These are phyloP conservation scores for Moniliophthora roreri DNA, from an alignment of 1,284 basidiomycete species.

Conservation along the genomic window DNA sequence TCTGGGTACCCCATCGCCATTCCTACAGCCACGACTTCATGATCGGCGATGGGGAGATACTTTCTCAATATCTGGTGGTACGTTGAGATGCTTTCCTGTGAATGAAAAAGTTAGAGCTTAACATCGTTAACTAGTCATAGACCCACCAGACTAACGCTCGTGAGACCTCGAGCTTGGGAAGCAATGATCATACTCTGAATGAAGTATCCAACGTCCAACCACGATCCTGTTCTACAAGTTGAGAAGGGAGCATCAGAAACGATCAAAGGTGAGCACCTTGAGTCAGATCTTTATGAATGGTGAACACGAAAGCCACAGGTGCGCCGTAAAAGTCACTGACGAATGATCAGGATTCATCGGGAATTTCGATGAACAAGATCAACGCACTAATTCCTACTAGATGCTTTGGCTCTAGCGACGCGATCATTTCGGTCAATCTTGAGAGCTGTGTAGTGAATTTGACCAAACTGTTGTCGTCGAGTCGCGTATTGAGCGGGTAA, in stretches of 20 bases:
- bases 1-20: slow-evolving; percentile 22
- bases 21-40: slow-evolving; percentile 16
- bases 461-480: slow-evolving; percentile 19
- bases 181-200: slow-evolving; percentile 20
- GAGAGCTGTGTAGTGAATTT: slow-evolving; percentile 14
- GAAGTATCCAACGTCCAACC: slow-evolving; percentile 21
- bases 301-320: slow-evolving; percentile 21
- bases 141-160: slow-evolving; percentile 15
- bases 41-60: slow-evolving; percentile 18
- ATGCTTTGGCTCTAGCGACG: slow-evolving; percentile 13
- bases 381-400: slow-evolving; percentile 17
- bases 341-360: neutral
- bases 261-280: slow-evolving; percentile 8
- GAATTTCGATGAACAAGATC: slow-evolving; percentile 1
- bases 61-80: slow-evolving; percentile 18
- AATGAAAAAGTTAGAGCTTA: neutral
- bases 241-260: neutral
- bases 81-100: slow-evolving; percentile 15
- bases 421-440: slow-evolving; percentile 14
- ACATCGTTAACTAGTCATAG: neutral
- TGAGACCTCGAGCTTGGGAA: slow-evolving; percentile 20
- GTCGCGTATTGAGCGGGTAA: slow-evolving; percentile 13
- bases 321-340: slow-evolving; percentile 14
- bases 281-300: slow-evolving; percentile 18
- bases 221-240: slow-evolving; percentile 13